Base-by-base conservation (phyloP, 768 basidiomycete genomes). In the Pulveroboletus ravenelii region DNA sequence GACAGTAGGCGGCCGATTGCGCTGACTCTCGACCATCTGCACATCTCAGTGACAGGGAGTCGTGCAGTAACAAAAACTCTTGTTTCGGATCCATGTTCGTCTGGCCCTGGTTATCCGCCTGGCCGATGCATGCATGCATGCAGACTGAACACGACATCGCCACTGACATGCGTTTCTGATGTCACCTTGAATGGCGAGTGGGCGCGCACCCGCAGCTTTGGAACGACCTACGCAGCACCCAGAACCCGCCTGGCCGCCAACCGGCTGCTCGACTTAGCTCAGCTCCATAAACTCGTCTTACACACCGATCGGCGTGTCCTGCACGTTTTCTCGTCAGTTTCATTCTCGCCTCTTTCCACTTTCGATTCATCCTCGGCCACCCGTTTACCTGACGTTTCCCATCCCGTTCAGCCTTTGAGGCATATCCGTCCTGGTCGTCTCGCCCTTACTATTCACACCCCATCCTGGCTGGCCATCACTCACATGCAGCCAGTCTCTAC, bases 311-410 rank as follows among this genome's bases (percentile, higher is more conserved):
- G 51, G 58, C 64, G 64, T 66, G 64, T 62, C 63, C 47, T 50
- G 63, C 64, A 66, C 64, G 65, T 67, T 65, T 61, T 67, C 56
- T 55, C 58, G 57, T 54, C 62, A 66, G 55, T 25, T 56, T 63
- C 51, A 51, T 59, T 54, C 50, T 55, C 35, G 50, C 55, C 56
- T 58, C 60, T 46, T 65, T 54, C 62, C 58, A 23, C 62, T 67
- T 65, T 65, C 47, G 62, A 57, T 56, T 56, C 48, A 48, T 32
- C 61, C 10, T 60, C 53, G 58, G 64, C 66, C 66, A 66, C 61
- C 68, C 64, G 66, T 70, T 70, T 68, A 62, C 66, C 66, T 70
- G 66, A 64, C 68, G 68, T 68, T 64, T 66, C 8, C 66, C 66
- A 62, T 64, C 66, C 66, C 60, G 61, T 52, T 56, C 56, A 53